Evolutionary conservation across 2,329 filamentous ascomycete genomes (phyloP), one percentile per base, ranked within the genome.

Genomic region (Allantophomopsis lycopodina): DNA sequence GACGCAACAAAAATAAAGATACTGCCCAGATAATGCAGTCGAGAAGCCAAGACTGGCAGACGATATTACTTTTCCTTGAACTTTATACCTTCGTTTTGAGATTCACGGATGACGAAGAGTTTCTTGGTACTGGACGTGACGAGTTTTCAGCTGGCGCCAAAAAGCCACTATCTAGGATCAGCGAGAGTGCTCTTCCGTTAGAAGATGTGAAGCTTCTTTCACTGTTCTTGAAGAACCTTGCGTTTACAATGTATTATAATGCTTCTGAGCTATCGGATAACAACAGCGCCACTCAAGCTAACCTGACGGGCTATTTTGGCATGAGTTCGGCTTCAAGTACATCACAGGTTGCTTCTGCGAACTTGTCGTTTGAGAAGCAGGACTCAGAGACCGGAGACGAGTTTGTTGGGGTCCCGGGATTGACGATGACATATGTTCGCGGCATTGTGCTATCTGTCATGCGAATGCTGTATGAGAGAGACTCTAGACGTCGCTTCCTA

Each of bases 91-190:
- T 96, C 55, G 76, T 95, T 2, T 65, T 96, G 11, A 83, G 91
- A 49, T 76, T 96, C 28, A 94, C 89, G 56, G 91, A 98, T 49
- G 91, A 98, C 46, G 89, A 96, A 48, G 91, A 98, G 50, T 98
- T 98, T 55, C 82, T 94, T 45, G 73, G 76, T 41, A 68, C 69
- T 40, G 61, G 72, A 44, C n/a, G 32, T 15, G 62, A 58, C 32
- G 62, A 65, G 18, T 48, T 53, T 40, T 42, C 56, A 21, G 48
- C 62, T 15, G 48, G 57, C n/a, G 55, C 50, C 15, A 59, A 55
- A 36, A 62, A 56, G 20, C 62, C 57, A 17, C 64, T 51, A 40
- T 71, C 66, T 38, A 67, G 64, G 39, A 67, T 70, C 46, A 69
- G 66, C 58, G 66, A 62, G 44, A 81, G 84, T 55, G 79, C 83